Conservation (phyloP, 2,329 filamentous ascomycete species). For the Calonectria pseudoreteaudii region DNA sequence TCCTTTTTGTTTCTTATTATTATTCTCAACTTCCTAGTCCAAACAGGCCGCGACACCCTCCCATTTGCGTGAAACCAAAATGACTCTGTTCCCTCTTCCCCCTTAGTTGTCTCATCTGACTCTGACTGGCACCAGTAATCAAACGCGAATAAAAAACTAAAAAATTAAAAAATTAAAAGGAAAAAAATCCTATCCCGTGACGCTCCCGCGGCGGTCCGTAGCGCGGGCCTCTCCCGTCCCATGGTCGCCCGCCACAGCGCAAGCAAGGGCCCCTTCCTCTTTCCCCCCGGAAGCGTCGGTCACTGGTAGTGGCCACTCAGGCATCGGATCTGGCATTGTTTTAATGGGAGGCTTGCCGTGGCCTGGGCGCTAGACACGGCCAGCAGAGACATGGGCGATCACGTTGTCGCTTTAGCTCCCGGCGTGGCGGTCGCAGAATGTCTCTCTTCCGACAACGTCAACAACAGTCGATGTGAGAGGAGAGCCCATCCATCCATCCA, state of each 20-base stretch:
- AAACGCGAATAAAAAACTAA: neutral
- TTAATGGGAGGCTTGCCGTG: conserved; percentile 8
- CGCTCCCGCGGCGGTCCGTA: conserved; percentile 39
- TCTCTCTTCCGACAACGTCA: conserved; percentile 4
- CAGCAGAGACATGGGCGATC: conserved; percentile 1
- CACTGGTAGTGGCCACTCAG: neutral
- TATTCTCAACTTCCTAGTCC: neutral
- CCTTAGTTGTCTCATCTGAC: neutral
- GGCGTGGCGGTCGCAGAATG: conserved; percentile 16
- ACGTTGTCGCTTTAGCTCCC: conserved; percentile 23
- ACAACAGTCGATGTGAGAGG: neutral
- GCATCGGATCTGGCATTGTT: neutral
- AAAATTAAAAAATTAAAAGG: too few relatives aligned
- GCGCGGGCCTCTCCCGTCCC: conserved; percentile 30
- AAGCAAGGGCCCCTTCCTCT: neutral
- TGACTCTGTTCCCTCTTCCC: neutral
- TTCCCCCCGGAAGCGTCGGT: neutral
- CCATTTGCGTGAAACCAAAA: neutral
- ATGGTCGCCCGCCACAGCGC: conserved; percentile 20
- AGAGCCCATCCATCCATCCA: too few relatives aligned
- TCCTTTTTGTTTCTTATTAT: too few relatives aligned
- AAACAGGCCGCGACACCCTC: neutral
- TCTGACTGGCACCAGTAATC: neutral
- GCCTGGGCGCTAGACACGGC: conserved; percentile 15
- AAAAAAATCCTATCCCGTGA: conserved; percentile 18